Conservation (phyloP, 441 rosid genomes). For the Aquilaria agallochum region DNA sequence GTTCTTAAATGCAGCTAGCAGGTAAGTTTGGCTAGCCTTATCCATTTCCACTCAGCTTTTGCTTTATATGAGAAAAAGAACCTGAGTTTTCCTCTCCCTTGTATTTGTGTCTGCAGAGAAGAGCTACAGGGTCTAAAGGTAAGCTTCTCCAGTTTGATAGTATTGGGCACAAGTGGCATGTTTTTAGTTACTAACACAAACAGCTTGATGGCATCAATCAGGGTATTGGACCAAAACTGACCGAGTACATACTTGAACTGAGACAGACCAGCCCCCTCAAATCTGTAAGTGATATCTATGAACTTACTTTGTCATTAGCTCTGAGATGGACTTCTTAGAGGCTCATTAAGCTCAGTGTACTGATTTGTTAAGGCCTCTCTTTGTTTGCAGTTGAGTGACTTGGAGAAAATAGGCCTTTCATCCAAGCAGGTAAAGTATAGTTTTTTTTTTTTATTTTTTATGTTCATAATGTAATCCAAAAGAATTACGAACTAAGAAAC, state of each 20-base stretch:
- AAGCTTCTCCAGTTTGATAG: neutral
- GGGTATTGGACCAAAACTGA: constrained; percentile 83
- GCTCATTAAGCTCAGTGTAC: too few species aligned
- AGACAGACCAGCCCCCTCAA: constrained; percentile 64
- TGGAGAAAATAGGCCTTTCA: constrained; percentile 85
- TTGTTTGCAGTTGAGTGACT: constrained; percentile 55
- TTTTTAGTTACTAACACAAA: too few species aligned
- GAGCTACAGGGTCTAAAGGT: constrained; percentile 81
- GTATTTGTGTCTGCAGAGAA: constrained; percentile 43
- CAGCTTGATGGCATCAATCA: constrained; percentile 10
- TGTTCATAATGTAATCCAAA: neutral
- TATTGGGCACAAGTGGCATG: neutral
- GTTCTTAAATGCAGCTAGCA: constrained; percentile 73
- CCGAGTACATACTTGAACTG: constrained; percentile 72
- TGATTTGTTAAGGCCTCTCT: neutral
- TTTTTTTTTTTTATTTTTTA: neutral
- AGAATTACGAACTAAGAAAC: neutral
- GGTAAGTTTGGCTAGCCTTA: constrained; percentile 29
- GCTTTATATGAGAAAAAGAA: constrained; percentile 2
- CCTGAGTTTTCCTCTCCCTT: constrained; percentile 15
- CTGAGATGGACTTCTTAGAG: too few species aligned
- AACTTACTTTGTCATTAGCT: too few species aligned
- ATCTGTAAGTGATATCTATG: constrained; percentile 34
- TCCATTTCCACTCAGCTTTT: neutral
- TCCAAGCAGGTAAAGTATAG: constrained; percentile 48